phyloP scores from a whole-genome alignment of 23 red algal genomes.

The Agarophyton chilense region DNA sequence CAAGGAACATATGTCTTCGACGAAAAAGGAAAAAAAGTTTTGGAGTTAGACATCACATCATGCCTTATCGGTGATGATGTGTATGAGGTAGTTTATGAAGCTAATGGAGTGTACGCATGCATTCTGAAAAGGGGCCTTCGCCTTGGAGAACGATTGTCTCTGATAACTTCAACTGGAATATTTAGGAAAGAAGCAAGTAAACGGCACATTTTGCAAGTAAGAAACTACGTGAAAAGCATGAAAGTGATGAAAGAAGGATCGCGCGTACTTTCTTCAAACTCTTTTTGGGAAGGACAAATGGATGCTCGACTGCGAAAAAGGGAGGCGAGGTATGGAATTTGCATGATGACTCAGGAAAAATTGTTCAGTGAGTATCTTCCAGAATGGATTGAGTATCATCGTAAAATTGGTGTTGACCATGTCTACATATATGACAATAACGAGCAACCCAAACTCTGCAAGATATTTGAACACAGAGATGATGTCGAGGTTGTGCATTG shows the following conservation, averaged over 20 bases:
- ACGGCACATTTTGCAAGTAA: background rate
- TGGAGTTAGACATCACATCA: conserved; percentile 15
- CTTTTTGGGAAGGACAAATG: conserved; percentile 34
- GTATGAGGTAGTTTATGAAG: background rate
- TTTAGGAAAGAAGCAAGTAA: background rate
- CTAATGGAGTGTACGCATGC: conserved; percentile 24
- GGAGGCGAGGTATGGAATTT: background rate
- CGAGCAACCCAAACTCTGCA: background rate
- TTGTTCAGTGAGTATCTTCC: conserved; percentile 18
- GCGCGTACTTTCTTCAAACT: background rate
- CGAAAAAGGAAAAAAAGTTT: background rate
- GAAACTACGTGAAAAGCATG: background rate
- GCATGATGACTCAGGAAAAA: conserved; percentile 60
- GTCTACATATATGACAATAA: conserved; percentile 65
- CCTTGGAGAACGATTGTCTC: conserved; percentile 11
- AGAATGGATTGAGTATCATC: conserved; percentile 66
- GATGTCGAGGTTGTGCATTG: conserved; percentile 66
- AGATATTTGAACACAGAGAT: background rate
- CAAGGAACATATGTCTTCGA: conserved; percentile 24
- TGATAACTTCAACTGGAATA: background rate
- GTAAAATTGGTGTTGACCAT: conserved; percentile 61
- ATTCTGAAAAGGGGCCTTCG: background rate
- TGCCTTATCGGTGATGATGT: background rate
- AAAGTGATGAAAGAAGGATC: conserved; percentile 16
- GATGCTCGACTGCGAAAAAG: background rate